These are phyloP conservation scores for Babesia bigemina DNA, from an alignment of 169 alveolate genomes.

Conservation along the genomic window DNA sequence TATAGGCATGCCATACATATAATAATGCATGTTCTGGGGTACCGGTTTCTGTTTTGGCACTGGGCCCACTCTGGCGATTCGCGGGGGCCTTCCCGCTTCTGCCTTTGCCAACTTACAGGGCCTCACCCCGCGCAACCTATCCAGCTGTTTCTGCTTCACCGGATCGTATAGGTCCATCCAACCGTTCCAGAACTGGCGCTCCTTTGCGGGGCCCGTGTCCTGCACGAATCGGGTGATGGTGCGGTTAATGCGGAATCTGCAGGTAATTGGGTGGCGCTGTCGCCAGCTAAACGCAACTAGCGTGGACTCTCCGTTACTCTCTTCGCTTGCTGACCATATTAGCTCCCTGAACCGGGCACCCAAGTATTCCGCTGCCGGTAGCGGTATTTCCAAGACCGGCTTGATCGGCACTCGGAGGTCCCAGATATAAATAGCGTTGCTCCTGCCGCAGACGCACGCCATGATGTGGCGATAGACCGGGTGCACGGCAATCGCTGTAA, in stretches of 20 bases:
- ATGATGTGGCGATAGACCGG: constrained; percentile 67
- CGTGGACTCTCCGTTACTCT: constrained; percentile 8
- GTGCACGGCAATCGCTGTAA: constrained; percentile 71
- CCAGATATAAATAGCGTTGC: constrained; percentile 71
- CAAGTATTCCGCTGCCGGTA: constrained; percentile 67
- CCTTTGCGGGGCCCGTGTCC: background rate
- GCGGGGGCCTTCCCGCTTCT: background rate
- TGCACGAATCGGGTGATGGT: constrained; percentile 30
- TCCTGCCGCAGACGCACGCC: constrained; percentile 68
- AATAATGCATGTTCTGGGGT: no score
- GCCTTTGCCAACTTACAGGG: background rate
- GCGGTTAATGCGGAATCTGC: constrained; percentile 32
- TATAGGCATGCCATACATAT: background rate
- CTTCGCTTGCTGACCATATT: constrained; percentile 55
- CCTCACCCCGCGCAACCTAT: background rate
- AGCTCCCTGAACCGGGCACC: constrained; percentile 70
- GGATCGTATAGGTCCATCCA: constrained; percentile 5
- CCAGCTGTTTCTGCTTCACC: background rate
- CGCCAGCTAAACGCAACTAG: constrained; percentile 63
- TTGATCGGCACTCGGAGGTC: constrained; percentile 70
- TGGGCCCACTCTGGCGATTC: background rate
- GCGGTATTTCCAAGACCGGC: constrained; percentile 74
- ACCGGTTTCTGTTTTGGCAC: background rate
- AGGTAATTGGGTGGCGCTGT: constrained; percentile 19
- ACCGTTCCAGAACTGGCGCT: constrained; percentile 21